These are phyloP conservation scores for Pseudoperonospora humuli DNA, from an alignment of 352 stramenopile genomes.

Conservation along the genomic window DNA sequence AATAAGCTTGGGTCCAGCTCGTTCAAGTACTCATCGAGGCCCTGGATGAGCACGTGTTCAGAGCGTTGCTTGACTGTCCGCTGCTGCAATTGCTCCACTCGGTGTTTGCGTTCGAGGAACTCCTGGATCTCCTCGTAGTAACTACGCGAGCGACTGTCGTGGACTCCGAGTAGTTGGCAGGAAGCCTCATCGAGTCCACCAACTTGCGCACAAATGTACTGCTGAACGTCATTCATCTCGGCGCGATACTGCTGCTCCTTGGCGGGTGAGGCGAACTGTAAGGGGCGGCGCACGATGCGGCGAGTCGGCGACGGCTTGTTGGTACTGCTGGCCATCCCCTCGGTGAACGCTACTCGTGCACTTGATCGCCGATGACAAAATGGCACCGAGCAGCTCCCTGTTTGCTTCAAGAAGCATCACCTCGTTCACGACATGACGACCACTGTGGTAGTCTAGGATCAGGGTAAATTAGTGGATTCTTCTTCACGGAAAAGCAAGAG, in stretches of 20 bases:
- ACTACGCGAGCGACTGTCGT: constrained; percentile 38
- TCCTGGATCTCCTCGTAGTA: constrained; percentile 57
- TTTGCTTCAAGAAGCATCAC: constrained; percentile 23
- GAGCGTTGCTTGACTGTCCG: neutral
- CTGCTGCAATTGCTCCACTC: constrained; percentile 25
- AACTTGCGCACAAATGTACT: constrained; percentile 39
- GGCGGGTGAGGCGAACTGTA: constrained; percentile 25
- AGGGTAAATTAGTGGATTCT: constrained; percentile 17
- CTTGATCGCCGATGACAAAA: constrained; percentile 19
- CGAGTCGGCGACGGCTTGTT: constrained; percentile 1
- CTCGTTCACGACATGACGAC: constrained; percentile 13
- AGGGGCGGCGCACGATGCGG: constrained; percentile 15
- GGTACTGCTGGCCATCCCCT: constrained; percentile 7
- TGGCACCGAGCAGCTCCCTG: constrained; percentile 10
- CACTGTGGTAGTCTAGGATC: constrained; percentile 8
- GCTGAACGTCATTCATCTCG: constrained; percentile 47
- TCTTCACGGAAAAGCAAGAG: constrained; percentile 20
- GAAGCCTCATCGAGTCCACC: constrained; percentile 28
- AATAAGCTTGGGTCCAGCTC: constrained; percentile 51
- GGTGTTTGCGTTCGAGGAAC: constrained; percentile 38
- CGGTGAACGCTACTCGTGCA: neutral
- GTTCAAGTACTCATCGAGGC: constrained; percentile 45
- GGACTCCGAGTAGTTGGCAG: constrained; percentile 32
- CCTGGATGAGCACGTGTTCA: constrained; percentile 29
- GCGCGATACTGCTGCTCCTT: constrained; percentile 34